Conservation (phyloP, 2,329 filamentous ascomycete genomes). For the Teratosphaeria zuluensis region DNA sequence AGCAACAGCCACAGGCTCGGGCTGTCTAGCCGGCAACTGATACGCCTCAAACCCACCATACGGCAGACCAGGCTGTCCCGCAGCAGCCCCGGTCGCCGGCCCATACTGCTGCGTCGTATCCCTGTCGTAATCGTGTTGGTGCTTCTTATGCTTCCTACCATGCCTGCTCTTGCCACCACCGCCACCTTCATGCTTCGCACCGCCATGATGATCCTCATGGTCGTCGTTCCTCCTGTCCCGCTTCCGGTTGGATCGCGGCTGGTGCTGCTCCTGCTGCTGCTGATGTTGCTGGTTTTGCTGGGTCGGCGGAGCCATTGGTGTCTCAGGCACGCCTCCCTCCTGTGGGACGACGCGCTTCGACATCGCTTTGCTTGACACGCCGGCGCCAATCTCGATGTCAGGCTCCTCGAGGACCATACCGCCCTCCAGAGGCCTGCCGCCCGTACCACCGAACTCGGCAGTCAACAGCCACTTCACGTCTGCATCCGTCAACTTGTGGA, state of each 20-base stretch:
- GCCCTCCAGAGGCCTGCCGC: slow-evolving; percentile 66
- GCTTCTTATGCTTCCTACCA: slow-evolving; percentile 1
- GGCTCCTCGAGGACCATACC: slow-evolving; percentile 93
- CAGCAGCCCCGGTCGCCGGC: slow-evolving; percentile 10
- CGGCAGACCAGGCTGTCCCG: slow-evolving; percentile 10
- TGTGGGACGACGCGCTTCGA: slow-evolving; percentile 27
- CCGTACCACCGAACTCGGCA: slow-evolving; percentile 86
- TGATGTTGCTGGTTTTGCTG: neutral
- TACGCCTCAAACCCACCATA: slow-evolving; percentile 12
- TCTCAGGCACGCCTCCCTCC: slow-evolving; percentile 11
- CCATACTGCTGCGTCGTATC: slow-evolving; percentile 5
- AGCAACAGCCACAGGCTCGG: slow-evolving; percentile 29
- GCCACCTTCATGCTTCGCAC: neutral
- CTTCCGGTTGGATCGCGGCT: neutral
- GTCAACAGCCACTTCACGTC: slow-evolving; percentile 96
- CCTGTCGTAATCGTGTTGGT: neutral
- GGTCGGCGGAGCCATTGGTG: slow-evolving; percentile 2
- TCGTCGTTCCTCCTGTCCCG: neutral
- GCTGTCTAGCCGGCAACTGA: slow-evolving; percentile 10
- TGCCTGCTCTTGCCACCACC: neutral
- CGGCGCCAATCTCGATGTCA: slow-evolving; percentile 95
- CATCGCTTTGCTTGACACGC: slow-evolving; percentile 76
- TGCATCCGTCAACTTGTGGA: slow-evolving; percentile 84
- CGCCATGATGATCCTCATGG: neutral
- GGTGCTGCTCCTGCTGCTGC: neutral